Conservation (phyloP, 2,329 filamentous ascomycete genomes). For the Phyllosticta ampelicida region DNA sequence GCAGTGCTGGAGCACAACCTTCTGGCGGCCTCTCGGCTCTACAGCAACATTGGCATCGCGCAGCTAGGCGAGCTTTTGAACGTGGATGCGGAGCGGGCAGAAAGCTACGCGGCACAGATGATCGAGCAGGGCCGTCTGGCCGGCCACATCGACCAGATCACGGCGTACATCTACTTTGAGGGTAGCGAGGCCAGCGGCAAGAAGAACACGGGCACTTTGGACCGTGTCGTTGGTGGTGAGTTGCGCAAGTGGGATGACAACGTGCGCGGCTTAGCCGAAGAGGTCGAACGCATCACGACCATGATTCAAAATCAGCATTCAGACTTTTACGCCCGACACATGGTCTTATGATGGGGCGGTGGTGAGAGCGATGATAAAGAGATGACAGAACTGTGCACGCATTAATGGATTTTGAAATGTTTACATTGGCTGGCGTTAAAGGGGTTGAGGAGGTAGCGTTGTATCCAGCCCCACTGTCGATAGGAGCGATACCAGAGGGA, state of each 20-base stretch:
- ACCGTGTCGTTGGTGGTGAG: conserved; percentile 52
- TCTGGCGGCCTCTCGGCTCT: conserved; percentile 59
- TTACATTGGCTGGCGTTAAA: neutral
- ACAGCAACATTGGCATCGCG: conserved; percentile 46
- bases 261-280: conserved; percentile 75
- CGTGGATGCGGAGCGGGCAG: conserved; percentile 67
- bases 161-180: conserved; percentile 79
- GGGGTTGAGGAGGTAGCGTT: neutral
- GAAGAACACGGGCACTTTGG: conserved; percentile 54
- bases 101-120: conserved; percentile 88
- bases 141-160: conserved; percentile 90
- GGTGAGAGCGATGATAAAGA: neutral
- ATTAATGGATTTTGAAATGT: neutral
- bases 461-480: neutral
- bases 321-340: conserved; percentile 31
- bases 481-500: too few species aligned
- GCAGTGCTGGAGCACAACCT: conserved; percentile 96
- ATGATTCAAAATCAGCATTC: conserved; percentile 73
- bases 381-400: neutral
- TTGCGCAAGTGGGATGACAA: conserved; percentile 82
- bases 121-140: conserved; percentile 84
- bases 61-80: conserved; percentile 68
- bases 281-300: conserved; percentile 78
- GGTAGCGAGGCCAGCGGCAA: conserved; percentile 59
- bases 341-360: conserved; percentile 2